These are phyloP conservation scores for Saccharum hybrid DNA, from an alignment of 202 grass and related monocot genomes.

Conservation along the genomic window DNA sequence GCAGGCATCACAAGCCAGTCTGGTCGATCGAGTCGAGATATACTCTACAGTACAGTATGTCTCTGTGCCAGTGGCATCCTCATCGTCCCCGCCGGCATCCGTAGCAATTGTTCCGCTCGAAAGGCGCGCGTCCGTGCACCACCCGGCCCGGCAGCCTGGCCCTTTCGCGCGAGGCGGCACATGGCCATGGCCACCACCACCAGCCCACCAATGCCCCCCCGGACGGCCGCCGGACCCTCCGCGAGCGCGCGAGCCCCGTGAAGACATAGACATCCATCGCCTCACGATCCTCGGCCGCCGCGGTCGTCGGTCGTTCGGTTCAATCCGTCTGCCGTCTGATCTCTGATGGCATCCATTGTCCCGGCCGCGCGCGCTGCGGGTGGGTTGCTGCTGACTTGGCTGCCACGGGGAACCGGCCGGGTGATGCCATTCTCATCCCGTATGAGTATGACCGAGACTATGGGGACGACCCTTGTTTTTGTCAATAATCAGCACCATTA, in stretches of 20 bases:
- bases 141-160: neutral
- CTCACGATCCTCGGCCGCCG: too few relatives aligned
- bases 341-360: too few relatives aligned
- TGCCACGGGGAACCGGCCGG: neutral
- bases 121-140: neutral
- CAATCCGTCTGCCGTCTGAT: too few relatives aligned
- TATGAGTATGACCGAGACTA: neutral
- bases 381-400: too few relatives aligned
- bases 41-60: too few relatives aligned
- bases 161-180: conserved; percentile 7
- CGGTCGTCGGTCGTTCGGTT: too few relatives aligned
- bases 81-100: neutral
- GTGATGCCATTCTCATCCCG: neutral
- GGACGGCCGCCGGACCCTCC: neutral
- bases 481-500: neutral
- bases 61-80: too few relatives aligned
- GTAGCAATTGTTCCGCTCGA: too few relatives aligned
- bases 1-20: too few relatives aligned
- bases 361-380: too few relatives aligned
- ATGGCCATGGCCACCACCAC: conserved; percentile 1
- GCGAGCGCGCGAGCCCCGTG: neutral
- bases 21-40: too few relatives aligned
- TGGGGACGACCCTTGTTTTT: neutral
- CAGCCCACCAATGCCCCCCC: neutral
- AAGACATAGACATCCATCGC: too few relatives aligned